A percentile compares a stretch with the other conserved stretches of the same genome.
phyloP scores from a whole-genome alignment of 1,284 basidiomycete genomes.

The Megacollybia platyphylla region DNA sequence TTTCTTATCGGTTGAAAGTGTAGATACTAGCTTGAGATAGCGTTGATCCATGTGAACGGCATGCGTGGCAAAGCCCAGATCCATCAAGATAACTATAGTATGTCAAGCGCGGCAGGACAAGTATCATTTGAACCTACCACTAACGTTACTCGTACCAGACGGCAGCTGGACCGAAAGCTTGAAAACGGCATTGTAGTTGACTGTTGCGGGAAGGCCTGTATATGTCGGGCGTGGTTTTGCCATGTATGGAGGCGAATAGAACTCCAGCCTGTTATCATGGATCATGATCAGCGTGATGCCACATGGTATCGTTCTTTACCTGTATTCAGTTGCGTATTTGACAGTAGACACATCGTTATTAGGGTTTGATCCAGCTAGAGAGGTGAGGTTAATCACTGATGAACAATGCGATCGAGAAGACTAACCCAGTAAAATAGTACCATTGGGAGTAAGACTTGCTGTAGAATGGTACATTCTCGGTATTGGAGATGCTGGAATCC shows the following conservation, averaged over 20 bases:
- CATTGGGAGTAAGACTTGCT: conserved; percentile 18
- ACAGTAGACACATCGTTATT: conserved; percentile 38
- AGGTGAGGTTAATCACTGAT: conserved; percentile 6
- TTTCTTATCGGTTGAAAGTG: conserved; percentile 14
- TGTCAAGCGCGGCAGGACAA: conserved; percentile 1
- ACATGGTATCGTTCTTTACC: conserved; percentile 1
- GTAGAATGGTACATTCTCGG: conserved; percentile 23
- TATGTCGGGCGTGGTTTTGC: conserved; percentile 23
- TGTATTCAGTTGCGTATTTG: conserved; percentile 24
- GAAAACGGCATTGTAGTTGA: conserved; percentile 12
- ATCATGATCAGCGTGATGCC: neutral
- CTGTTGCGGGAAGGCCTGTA: conserved; percentile 31
- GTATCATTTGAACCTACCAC: conserved; percentile 3
- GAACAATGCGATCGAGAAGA: conserved; percentile 8
- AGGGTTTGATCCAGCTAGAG: conserved; percentile 39
- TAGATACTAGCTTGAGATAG: conserved; percentile 26
- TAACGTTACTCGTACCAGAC: conserved; percentile 7
- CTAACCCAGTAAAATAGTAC: conserved; percentile 10
- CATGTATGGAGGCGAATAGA: conserved; percentile 11
- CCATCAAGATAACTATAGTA: conserved; percentile 28
- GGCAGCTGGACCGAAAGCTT: conserved; percentile 8
- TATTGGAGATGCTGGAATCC: conserved; percentile 23
- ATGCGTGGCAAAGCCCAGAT: conserved; percentile 39
- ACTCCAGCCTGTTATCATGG: conserved; percentile 8
- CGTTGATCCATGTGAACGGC: conserved; percentile 36